phyloP scores from a whole-genome alignment of 2,329 filamentous ascomycete genomes.

The Fusarium devonianum region DNA sequence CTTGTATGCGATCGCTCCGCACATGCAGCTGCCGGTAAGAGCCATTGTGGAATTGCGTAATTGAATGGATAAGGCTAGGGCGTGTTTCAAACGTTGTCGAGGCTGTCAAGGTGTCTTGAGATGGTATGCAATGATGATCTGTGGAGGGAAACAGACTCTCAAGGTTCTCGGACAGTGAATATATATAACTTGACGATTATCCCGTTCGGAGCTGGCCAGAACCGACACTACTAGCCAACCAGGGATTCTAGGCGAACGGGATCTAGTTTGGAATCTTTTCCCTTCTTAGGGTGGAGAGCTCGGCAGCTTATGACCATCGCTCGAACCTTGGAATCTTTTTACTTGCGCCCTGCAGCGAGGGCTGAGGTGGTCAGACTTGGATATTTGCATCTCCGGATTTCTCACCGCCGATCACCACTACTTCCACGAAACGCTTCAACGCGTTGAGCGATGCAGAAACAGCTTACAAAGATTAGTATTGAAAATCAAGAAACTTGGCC shows the following conservation, averaged over 20 bases:
- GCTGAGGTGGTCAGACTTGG: no score
- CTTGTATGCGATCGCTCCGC: conserved; percentile 46
- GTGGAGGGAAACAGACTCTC: conserved; percentile 25
- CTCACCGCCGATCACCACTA: neutral
- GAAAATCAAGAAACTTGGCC: neutral
- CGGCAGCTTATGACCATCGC: neutral
- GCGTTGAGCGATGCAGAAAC: no score
- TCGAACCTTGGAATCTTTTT: no score
- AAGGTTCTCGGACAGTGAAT: conserved; percentile 31
- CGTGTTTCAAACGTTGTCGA: conserved; percentile 11
- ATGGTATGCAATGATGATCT: conserved; percentile 6
- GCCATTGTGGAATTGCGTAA: conserved; percentile 22
- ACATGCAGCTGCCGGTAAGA: conserved; percentile 48
- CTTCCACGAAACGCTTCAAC: neutral
- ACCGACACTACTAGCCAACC: neutral
- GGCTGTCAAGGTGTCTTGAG: conserved; percentile 26
- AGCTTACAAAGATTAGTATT: neutral
- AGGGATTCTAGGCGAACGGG: neutral
- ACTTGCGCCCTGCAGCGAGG: no score
- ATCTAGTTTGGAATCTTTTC: conserved; percentile 20
- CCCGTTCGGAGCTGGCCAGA: neutral
- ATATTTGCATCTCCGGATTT: neutral
- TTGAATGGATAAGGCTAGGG: conserved; percentile 12
- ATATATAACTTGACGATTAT: conserved; percentile 28
- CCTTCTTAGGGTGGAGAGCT: neutral